phyloP scores from a whole-genome alignment of 352 stramenopile genomes.

The Globisporangium uncinulatum region DNA sequence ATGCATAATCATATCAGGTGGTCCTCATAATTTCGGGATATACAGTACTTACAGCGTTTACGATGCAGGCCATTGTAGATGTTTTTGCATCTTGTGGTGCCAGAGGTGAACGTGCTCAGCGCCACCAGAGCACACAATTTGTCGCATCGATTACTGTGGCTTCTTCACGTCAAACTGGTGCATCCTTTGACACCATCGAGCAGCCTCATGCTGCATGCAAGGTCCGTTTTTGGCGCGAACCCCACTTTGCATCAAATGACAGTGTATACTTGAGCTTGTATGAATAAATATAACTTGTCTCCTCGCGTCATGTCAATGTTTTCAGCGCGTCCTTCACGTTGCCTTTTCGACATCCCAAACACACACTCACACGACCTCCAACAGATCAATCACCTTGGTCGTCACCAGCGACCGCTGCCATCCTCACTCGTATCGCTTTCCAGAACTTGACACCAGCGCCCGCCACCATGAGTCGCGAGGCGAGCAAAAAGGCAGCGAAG shows the following conservation, averaged over 20 bases:
- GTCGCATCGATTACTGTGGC: too few relatives aligned
- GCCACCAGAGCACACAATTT: too few relatives aligned
- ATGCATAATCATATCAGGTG: too few relatives aligned
- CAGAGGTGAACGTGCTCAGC: too few relatives aligned
- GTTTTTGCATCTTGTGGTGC: too few relatives aligned
- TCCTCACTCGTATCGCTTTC: background rate
- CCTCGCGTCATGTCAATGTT: background rate
- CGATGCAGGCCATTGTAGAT: too few relatives aligned
- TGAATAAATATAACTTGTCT: background rate
- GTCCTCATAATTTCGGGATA: too few relatives aligned
- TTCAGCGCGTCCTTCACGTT: too few relatives aligned
- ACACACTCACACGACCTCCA: background rate
- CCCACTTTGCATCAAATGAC: background rate
- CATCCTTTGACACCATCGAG: background rate
- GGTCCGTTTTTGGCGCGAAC: background rate
- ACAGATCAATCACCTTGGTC: background rate
- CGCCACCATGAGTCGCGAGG: constrained; percentile 30
- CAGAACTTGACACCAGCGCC: background rate
- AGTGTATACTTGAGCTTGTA: background rate
- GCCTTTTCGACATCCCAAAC: background rate
- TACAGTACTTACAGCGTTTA: too few relatives aligned
- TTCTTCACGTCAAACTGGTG: background rate
- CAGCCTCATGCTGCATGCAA: background rate
- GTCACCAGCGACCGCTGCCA: background rate
- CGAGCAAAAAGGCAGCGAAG: constrained; percentile 62